phyloP scores from a whole-genome alignment of 768 basidiomycete genomes.

The Macrolepiota albuminosa region DNA sequence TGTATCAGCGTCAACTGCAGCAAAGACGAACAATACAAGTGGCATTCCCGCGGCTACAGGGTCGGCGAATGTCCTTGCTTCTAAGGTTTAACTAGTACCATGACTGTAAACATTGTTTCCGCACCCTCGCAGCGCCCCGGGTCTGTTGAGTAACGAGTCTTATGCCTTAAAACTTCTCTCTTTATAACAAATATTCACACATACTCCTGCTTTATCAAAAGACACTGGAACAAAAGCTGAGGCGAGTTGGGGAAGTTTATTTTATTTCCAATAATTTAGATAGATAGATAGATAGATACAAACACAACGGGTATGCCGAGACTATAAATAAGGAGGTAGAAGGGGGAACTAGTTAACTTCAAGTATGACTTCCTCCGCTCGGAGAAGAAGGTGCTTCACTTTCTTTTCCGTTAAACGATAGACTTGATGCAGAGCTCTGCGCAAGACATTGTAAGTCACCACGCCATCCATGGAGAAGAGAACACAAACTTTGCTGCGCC shows the following conservation, averaged over 20 bases:
- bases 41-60: constrained; percentile 8
- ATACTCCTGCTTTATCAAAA: background rate
- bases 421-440: constrained; percentile 66
- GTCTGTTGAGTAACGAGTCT: background rate
- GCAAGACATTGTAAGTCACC: constrained; percentile 8
- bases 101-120: background rate
- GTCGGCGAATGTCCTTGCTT: constrained; percentile 9
- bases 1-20: background rate
- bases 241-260: background rate
- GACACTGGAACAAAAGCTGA: background rate
- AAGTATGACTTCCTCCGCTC: constrained; percentile 77
- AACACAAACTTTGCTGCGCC: constrained; percentile 56
- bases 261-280: background rate
- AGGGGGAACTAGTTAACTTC: constrained; percentile 50
- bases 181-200: background rate
- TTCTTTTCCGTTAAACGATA: constrained; percentile 58
- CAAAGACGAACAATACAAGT: background rate
- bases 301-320: background rate
- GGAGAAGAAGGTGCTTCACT: constrained; percentile 56
- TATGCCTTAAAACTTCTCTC: background rate
- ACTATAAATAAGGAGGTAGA: background rate
- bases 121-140: background rate
- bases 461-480: background rate
- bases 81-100: constrained; percentile 7
- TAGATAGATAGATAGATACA: background rate